A percentile compares a stretch with the other conserved stretches of the same genome.
Conservation (phyloP, 306 rosid genomes). For the Medicago arabica region DNA sequence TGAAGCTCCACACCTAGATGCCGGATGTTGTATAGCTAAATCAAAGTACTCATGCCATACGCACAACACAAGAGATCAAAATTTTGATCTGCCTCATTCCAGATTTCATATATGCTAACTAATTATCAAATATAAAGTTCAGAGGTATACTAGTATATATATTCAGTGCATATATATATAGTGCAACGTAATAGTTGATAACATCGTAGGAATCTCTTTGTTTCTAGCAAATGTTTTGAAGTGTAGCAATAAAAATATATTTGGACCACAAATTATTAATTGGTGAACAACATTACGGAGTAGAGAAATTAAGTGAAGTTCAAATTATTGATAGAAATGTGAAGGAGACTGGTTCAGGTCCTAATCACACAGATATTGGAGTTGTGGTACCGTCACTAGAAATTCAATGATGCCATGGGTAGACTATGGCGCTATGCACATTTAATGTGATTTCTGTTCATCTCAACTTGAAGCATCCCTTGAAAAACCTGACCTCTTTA, state of each 20-base stretch:
- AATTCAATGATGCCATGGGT: slow-evolving; percentile 26
- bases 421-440: slow-evolving; percentile 23
- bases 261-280: slow-evolving; percentile 39
- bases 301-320: slow-evolving; percentile 24
- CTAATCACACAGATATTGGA: slow-evolving; percentile 35
- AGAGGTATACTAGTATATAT: too few species aligned
- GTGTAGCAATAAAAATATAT: neutral
- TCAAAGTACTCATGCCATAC: too few species aligned
- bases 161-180: too few species aligned
- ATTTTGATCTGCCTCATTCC: too few species aligned
- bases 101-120: too few species aligned
- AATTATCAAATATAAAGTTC: too few species aligned
- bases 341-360: slow-evolving; percentile 7
- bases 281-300: slow-evolving; percentile 22
- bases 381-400: slow-evolving; percentile 38
- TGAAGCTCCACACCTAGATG: too few species aligned
- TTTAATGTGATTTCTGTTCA: slow-evolving; percentile 31
- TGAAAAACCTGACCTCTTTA: neutral
- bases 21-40: too few species aligned
- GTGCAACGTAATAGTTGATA: too few species aligned
- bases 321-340: neutral
- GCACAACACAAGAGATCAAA: too few species aligned
- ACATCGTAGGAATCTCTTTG: neutral
- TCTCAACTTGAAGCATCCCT: slow-evolving; percentile 27
- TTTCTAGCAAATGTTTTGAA: neutral